Evolutionary conservation across 2,329 filamentous ascomycete genomes (phyloP).

Genomic region (Huntiella savannae): DNA sequence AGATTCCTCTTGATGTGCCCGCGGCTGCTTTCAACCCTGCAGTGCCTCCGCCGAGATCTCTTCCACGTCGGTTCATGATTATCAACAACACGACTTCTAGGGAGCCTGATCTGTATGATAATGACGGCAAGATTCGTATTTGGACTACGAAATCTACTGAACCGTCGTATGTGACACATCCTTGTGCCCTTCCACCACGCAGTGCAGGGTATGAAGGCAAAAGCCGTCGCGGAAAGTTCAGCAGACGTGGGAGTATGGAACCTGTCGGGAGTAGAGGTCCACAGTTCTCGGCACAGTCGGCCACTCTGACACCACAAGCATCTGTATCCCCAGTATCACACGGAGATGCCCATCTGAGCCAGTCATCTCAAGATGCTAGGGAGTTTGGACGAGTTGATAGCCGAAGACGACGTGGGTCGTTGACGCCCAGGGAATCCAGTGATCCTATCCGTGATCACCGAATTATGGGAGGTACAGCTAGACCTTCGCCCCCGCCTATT

Average conservation of each 20-base stretch:
- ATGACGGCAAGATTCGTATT: slow-evolving; percentile 18
- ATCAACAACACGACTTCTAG: slow-evolving; percentile 22
- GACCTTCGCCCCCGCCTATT: not conserved
- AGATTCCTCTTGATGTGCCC: slow-evolving; percentile 43
- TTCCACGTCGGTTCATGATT: slow-evolving; percentile 29
- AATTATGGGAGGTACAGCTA: not conserved
- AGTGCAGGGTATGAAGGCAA: slow-evolving; percentile 11
- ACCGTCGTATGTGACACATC: slow-evolving; percentile 21
- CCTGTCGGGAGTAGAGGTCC: too few relatives aligned
- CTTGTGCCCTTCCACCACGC: slow-evolving; percentile 18
- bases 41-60: slow-evolving; percentile 31
- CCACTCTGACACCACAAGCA: too few relatives aligned
- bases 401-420: not conserved
- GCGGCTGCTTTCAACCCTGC: slow-evolving; percentile 44
- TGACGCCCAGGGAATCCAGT: not conserved
- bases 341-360: too few relatives aligned
- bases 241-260: too few relatives aligned
- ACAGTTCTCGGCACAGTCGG: too few relatives aligned
- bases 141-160: slow-evolving; percentile 23
- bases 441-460: not conserved
- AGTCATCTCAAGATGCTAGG: too few relatives aligned
- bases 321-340: too few relatives aligned
- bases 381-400: not conserved
- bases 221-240: not conserved
- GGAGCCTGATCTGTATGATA: slow-evolving; percentile 19